Base-by-base conservation (phyloP, 305 asterid genomes). In the Plantago coronopus region DNA sequence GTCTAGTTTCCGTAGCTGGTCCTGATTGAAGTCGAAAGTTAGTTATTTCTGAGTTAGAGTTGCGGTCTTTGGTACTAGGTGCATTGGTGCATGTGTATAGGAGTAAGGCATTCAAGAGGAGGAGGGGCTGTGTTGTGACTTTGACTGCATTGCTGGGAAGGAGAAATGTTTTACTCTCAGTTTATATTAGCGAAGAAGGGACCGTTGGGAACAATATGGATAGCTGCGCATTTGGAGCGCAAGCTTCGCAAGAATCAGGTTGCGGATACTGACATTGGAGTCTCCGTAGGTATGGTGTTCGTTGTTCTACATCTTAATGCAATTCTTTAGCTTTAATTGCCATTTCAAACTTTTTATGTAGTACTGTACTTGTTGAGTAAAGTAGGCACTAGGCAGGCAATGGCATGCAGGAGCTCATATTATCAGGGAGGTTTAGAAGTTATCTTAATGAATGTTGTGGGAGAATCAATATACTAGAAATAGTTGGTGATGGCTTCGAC, bases 251-350 rank as follows among this genome's bases (percentile, higher is more conserved):
- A 93, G 84, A 93, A 93, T 76, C 99, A 93, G 81, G 96, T 93
- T 71, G 97, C 99, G 68, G 99, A 93, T 76, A 93, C 99, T 45
- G 97, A 93, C 84, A 93, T 93, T 65, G 99, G 99, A 17, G 84
- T 78, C 62, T 93, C 99, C 10, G 99, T 93, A 63, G 99, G 99
- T 93, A 70, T 72, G 73, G 68, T 56, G 49, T 50, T n/a, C 5
- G 22, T 22, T 40, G 40, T 54, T 53, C 7, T 60, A 11, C 21
- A 38, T 61, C 45, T 20, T 62, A 48, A 54, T 73, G 57, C 48
- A 13, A 27, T 21, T 53, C 40, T 47, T 31, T 43, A 62, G 61
- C 49, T 53, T 25, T 22, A 45, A 46, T 45, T 31, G 40, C 62
- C n/a, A 50, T 53, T 20, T 54, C n/a, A 22, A 11, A 38, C 43